phyloP scores from a whole-genome alignment of 768 basidiomycete species.

The Leucosporidium yakuticum region DNA sequence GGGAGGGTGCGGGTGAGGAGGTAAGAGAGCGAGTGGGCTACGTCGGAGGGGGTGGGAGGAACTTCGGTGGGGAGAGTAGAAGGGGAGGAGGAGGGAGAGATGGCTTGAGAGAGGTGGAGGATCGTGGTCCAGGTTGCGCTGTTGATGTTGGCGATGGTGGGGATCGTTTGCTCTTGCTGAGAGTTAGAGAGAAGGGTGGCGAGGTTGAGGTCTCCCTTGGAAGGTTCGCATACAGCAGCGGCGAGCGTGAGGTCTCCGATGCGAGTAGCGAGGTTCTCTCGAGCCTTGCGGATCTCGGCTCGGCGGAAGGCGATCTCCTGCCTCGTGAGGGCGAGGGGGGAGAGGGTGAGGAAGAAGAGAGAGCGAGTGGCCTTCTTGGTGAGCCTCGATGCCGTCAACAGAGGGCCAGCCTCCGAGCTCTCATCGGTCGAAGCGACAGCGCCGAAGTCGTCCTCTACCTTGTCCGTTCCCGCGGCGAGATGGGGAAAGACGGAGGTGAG shows the following conservation, averaged over 20 bases:
- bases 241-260: constrained; percentile 45
- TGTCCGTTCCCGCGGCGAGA: constrained; percentile 43
- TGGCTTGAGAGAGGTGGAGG: constrained; percentile 26
- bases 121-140: constrained; percentile 28
- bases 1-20: constrained; percentile 41
- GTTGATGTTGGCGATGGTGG: constrained; percentile 14
- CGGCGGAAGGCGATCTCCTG: constrained; percentile 65
- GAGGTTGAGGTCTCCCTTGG: constrained; percentile 14
- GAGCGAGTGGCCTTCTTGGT: constrained; percentile 22
- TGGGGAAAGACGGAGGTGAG: constrained; percentile 64
- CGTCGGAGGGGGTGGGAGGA: constrained; percentile 18
- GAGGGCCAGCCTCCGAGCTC: too few species aligned
- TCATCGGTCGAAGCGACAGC: neutral
- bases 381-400: neutral
- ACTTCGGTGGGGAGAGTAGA: constrained; percentile 20
- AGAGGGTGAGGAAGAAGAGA: constrained; percentile 43
- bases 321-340: constrained; percentile 57
- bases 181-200: constrained; percentile 40
- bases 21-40: constrained; percentile 30
- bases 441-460: neutral
- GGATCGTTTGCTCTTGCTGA: constrained; percentile 2
- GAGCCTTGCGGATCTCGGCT: constrained; percentile 55
- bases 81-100: constrained; percentile 11
- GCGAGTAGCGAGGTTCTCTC: constrained; percentile 58
- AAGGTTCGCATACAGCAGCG: neutral